Percentiles rank a stretch among this genome's conserved stretches.
These are phyloP conservation scores for Botrytis deweyae DNA, from an alignment of 2,329 filamentous ascomycete genomes.

Conservation along the genomic window DNA sequence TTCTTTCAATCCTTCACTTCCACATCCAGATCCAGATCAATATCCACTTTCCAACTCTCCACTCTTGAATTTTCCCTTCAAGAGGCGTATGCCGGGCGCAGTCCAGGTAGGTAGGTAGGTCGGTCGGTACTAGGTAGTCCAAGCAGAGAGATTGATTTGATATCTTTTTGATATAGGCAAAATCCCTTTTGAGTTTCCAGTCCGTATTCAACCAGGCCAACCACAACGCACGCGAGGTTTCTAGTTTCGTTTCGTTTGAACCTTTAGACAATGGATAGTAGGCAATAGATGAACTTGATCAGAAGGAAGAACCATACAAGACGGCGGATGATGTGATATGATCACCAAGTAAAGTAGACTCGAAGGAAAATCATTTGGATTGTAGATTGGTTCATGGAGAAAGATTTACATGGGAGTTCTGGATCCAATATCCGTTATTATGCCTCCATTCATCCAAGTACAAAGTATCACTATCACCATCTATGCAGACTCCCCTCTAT, in stretches of 20 bases:
- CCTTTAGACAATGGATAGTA: too few relatives aligned
- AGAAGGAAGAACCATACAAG: neutral
- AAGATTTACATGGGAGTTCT: neutral
- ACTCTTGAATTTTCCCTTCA: neutral
- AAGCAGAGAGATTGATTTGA: neutral
- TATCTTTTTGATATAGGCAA: slow-evolving; percentile 1
- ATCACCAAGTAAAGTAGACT: neutral
- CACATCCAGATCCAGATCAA: neutral
- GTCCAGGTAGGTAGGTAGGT: neutral
- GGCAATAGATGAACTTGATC: neutral
- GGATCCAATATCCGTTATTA: neutral
- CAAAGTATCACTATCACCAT: neutral
- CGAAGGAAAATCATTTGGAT: neutral
- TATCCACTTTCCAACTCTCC: neutral
- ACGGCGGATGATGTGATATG: neutral
- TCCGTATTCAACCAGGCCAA: neutral
- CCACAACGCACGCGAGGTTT: neutral
- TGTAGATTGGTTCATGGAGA: neutral
- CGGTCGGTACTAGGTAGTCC: neutral
- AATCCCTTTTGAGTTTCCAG: neutral
- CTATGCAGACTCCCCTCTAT: neutral
- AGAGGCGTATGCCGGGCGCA: neutral
- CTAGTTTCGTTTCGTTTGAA: neutral
- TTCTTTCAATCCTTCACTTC: neutral
- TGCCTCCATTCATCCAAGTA: neutral